Evolutionary conservation across 148 eudicot species (phyloP).

Genomic region (Dianthus caryophyllus): DNA sequence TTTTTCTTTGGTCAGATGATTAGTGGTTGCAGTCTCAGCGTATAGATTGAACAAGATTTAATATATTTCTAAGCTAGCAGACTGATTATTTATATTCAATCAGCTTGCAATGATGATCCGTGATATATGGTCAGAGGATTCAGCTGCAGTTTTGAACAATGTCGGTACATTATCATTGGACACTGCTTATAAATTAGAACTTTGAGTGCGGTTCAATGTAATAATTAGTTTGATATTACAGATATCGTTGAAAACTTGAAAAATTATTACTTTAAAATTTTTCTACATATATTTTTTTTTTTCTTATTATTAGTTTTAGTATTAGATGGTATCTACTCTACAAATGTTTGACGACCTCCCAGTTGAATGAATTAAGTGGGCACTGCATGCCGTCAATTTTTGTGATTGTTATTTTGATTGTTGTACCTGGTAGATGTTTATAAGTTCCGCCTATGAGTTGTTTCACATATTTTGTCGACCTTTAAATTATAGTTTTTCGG

Average conservation of each 20-base stretch:
- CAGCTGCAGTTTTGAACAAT: constrained; percentile 25
- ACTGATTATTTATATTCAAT: constrained; percentile 30
- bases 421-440: background rate
- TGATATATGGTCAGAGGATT: constrained; percentile 48
- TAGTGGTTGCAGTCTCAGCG: background rate
- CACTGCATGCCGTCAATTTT: no score
- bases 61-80: constrained; percentile 23
- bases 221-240: constrained; percentile 15
- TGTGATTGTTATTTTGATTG: background rate
- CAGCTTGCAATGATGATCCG: constrained; percentile 71
- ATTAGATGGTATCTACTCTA: background rate
- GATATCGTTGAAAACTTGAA: constrained; percentile 10
- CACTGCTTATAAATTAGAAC: constrained; percentile 26
- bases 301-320: background rate
- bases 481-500: background rate
- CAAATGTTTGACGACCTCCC: background rate
- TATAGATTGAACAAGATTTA: constrained; percentile 12
- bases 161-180: background rate
- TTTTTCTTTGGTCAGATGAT: background rate
- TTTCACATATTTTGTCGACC: background rate
- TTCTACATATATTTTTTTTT: no score
- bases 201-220: constrained; percentile 29
- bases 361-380: background rate
- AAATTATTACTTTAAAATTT: no score
- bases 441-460: background rate